A percentile compares a stretch with the other conserved stretches of the same genome.
Evolutionary conservation across 495 filamentous ascomycete genomes (phyloP).

Genomic region (Glarea lozoyensis): DNA sequence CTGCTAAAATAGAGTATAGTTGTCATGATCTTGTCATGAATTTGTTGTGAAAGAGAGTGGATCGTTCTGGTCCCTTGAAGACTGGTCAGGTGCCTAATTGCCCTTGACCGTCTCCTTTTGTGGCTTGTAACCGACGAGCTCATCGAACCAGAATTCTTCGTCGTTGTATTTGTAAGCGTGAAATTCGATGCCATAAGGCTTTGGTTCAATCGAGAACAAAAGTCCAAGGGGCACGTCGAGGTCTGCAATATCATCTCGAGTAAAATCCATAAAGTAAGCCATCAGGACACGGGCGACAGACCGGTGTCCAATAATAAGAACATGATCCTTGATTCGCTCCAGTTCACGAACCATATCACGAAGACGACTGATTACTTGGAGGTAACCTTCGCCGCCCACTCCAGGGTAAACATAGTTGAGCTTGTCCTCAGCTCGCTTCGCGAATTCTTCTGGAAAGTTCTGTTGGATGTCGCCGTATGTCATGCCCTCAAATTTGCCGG

Average conservation of each 20-base stretch:
- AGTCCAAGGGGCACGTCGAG: conserved; percentile 88
- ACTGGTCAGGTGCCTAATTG: no score
- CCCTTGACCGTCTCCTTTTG: conserved; percentile 18
- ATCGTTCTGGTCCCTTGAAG: no score
- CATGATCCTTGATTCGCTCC: conserved; percentile 92
- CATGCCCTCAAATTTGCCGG: conserved; percentile 85
- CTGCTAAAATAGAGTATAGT: no score
- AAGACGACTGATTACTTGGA: conserved; percentile 92
- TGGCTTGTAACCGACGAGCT: conserved; percentile 65
- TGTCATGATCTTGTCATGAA: no score
- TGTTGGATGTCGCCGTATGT: conserved; percentile 84
- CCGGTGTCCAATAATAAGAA: conserved; percentile 82
- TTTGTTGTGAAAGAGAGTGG: no score
- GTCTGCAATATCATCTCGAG: conserved; percentile 81
- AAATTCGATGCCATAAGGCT: conserved; percentile 96
- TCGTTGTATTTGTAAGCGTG: conserved; percentile 86
- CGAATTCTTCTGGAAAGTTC: conserved; percentile 68
- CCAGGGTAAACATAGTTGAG: conserved; percentile 91
- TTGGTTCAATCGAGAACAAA: conserved; percentile 89
- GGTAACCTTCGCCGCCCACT: conserved; percentile 88
- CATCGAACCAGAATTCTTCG: conserved; percentile 67
- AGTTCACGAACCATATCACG: conserved; percentile 95
- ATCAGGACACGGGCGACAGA: conserved; percentile 85
- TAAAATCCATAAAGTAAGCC: conserved; percentile 90
- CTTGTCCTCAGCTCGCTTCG: conserved; percentile 67